Evolutionary conservation across 2,329 filamentous ascomycete species (phyloP).

Genomic region (Rhynchosporium agropyri): DNA sequence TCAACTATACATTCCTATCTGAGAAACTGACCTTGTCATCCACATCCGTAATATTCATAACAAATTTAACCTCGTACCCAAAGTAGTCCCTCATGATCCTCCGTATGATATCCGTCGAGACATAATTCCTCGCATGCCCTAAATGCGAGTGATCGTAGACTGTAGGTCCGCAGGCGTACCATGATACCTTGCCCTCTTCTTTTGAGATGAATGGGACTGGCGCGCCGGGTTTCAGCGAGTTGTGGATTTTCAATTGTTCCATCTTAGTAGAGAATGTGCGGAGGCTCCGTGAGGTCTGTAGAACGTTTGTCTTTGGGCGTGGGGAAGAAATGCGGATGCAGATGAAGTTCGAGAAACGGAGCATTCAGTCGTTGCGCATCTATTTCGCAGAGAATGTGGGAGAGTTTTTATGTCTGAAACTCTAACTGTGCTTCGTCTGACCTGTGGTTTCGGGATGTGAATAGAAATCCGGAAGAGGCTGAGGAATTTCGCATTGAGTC

Average conservation of each 20-base stretch:
- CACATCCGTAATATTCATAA: constrained; percentile 75
- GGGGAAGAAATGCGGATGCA: constrained; percentile 24
- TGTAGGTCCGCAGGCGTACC: constrained; percentile 75
- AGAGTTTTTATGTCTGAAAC: too few species aligned
- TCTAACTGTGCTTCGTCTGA: neutral
- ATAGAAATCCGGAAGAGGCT: neutral
- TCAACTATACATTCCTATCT: neutral
- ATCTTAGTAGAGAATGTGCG: constrained; percentile 30
- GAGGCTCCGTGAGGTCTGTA: neutral
- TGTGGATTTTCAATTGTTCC: constrained; percentile 41
- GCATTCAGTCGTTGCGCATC: constrained; percentile 23
- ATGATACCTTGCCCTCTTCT: constrained; percentile 48
- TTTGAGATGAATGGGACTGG: constrained; percentile 40
- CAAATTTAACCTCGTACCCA: constrained; percentile 66
- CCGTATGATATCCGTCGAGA: constrained; percentile 71
- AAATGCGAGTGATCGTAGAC: constrained; percentile 69
- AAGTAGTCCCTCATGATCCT: constrained; percentile 71
- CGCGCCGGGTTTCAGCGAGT: constrained; percentile 39
- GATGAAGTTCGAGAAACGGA: constrained; percentile 27
- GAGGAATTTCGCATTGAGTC: neutral
- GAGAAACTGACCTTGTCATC: constrained; percentile 55
- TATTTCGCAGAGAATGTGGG: too few species aligned
- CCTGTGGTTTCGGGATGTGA: neutral
- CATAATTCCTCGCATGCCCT: constrained; percentile 74
- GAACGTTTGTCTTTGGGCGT: neutral